These are phyloP conservation scores for Leishmania lainsoni DNA, from an alignment of 208 protist species.

Conservation along the genomic window DNA sequence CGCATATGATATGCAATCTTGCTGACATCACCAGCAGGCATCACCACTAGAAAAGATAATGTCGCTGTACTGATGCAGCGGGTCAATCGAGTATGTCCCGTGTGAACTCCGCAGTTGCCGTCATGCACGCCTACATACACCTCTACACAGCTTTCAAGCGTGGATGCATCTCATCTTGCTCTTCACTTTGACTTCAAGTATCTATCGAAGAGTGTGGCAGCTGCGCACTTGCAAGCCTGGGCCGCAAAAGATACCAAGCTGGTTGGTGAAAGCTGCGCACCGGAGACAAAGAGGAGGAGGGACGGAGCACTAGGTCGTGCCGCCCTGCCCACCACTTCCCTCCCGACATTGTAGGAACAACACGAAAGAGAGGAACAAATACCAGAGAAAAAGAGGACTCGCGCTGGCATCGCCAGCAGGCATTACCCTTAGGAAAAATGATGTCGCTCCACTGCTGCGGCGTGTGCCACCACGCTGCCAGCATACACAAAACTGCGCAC, in stretches of 20 bases:
- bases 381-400: neutral
- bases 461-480: neutral
- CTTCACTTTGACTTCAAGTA: slow-evolving; percentile 6
- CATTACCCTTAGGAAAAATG: slow-evolving; percentile 11
- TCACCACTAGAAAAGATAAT: slow-evolving; percentile 23
- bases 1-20: slow-evolving; percentile 10
- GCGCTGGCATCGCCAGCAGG: slow-evolving; percentile 33
- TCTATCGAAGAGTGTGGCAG: neutral
- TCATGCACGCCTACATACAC: neutral
- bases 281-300: neutral
- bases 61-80: slow-evolving; percentile 48
- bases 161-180: neutral
- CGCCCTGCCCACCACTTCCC: neutral
- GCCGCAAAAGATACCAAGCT: neutral
- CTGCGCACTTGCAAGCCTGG: neutral
- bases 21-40: slow-evolving; percentile 47
- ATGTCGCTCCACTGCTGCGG: slow-evolving; percentile 38
- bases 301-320: neutral
- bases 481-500: neutral
- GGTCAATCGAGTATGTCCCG: neutral
- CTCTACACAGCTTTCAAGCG: neutral
- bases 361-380: neutral
- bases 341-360: neutral
- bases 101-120: neutral
- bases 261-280: neutral